phyloP scores from a whole-genome alignment of 2,329 filamentous ascomycete species.

The Fusarium succisae region DNA sequence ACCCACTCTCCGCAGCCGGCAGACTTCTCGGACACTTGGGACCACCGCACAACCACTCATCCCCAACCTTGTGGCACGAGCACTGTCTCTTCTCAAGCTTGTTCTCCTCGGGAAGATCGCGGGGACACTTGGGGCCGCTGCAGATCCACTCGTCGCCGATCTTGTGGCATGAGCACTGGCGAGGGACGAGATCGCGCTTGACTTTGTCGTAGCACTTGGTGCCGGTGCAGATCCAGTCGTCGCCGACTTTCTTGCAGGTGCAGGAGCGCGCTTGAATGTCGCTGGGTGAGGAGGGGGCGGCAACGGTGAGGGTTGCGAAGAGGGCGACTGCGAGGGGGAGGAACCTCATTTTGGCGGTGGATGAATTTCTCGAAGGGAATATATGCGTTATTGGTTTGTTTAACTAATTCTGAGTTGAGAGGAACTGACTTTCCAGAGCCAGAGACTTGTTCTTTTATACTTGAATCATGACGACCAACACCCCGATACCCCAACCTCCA shows the following conservation, averaged over 20 bases:
- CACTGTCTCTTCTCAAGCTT: slow-evolving; percentile 1
- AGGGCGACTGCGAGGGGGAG: background rate
- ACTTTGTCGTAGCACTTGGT: background rate
- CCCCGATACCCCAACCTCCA: background rate
- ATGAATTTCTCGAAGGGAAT: rapidly evolving
- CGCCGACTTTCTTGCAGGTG: background rate
- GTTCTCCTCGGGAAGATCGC: background rate
- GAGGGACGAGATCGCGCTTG: background rate
- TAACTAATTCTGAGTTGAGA: background rate
- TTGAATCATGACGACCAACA: rapidly evolving
- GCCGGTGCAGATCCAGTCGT: slow-evolving; percentile 8
- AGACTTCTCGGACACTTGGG: background rate
- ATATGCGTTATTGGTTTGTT: background rate
- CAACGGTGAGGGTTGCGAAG: slow-evolving; percentile 16
- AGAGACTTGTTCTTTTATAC: background rate
- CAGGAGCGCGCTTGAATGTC: slow-evolving; percentile 3
- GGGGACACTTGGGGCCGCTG: background rate
- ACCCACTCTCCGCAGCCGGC: background rate
- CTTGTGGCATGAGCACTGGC: slow-evolving; percentile 9
- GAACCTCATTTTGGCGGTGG: slow-evolving; percentile 19
- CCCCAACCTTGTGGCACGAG: background rate
- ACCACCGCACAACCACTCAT: slow-evolving; percentile 3
- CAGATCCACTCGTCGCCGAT: slow-evolving; percentile 7
- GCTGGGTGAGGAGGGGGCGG: background rate
- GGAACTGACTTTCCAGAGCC: rapidly evolving